Percentiles rank a stretch among this genome's conserved stretches.
Evolutionary conservation across 2,329 filamentous ascomycete species (phyloP).

Genomic region (Penicillium sp.): DNA sequence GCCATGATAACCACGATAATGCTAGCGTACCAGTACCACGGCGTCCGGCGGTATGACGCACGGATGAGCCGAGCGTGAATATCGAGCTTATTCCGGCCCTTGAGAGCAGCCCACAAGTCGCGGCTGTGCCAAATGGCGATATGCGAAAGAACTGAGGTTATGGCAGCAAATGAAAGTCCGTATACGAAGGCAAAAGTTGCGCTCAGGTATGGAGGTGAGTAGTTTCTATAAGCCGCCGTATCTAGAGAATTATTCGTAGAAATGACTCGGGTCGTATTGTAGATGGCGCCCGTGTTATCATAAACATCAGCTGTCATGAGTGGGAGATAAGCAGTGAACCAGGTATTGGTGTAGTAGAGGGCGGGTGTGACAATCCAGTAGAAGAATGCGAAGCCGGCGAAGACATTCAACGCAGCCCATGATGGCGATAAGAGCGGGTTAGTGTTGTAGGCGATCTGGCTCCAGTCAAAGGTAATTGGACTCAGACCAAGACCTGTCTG

Average conservation of each 20-base stretch:
- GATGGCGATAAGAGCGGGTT: constrained; percentile 37
- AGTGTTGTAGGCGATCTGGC: constrained; percentile 34
- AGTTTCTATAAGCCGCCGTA: constrained; percentile 58
- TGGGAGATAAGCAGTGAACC: constrained; percentile 30
- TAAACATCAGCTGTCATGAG: constrained; percentile 30
- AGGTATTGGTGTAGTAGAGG: constrained; percentile 33
- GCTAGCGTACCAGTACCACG: constrained; percentile 44
- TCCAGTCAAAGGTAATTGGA: constrained; percentile 37
- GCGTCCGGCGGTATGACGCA: constrained; percentile 37
- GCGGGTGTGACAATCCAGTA: constrained; percentile 38
- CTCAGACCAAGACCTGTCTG: constrained; percentile 31
- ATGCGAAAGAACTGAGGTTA: constrained; percentile 50
- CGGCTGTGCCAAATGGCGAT: constrained; percentile 29
- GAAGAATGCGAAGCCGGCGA: constrained; percentile 37
- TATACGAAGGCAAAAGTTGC: constrained; percentile 55
- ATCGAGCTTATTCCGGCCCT: constrained; percentile 40
- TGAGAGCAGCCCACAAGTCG: constrained; percentile 30
- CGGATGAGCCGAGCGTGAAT: constrained; percentile 44
- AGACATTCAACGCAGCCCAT: constrained; percentile 41
- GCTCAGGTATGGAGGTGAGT: constrained; percentile 62
- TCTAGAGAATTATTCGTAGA: constrained; percentile 55
- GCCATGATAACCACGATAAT: constrained; percentile 35
- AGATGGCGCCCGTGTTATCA: constrained; percentile 50
- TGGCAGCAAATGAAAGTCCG: constrained; percentile 62
- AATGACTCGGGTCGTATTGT: constrained; percentile 60